Conservation (phyloP, 208 protist species). For the Kentomonas sorsogonicus region DNA sequence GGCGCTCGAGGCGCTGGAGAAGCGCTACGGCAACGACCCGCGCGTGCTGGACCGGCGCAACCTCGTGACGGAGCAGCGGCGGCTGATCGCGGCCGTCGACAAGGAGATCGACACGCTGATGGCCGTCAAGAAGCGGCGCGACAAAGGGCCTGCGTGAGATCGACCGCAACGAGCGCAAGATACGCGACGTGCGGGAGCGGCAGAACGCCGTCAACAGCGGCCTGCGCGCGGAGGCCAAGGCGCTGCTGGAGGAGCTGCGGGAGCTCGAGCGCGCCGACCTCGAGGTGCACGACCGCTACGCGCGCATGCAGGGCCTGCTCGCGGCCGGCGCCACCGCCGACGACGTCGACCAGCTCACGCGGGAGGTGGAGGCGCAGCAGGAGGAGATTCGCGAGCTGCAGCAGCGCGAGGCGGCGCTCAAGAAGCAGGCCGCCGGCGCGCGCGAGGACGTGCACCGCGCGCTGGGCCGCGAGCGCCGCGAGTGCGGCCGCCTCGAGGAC, state of each 20-base stretch:
- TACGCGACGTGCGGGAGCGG: conserved; percentile 28
- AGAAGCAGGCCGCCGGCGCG: conserved; percentile 25
- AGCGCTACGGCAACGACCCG: conserved; percentile 32
- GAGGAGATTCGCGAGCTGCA: conserved; percentile 16
- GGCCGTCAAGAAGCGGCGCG: conserved; percentile 41
- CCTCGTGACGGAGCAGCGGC: conserved; percentile 38
- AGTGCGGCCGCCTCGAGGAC: conserved; percentile 37
- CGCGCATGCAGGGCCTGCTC: conserved; percentile 43
- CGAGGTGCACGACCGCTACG: conserved; percentile 50
- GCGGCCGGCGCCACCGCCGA: conserved; percentile 51
- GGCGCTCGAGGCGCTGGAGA: conserved; percentile 18
- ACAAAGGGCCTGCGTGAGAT: conserved; percentile 41
- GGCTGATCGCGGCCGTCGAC: conserved; percentile 44
- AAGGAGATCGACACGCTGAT: conserved; percentile 58
- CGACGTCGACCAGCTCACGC: conserved; percentile 29
- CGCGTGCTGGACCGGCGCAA: conserved; percentile 65
- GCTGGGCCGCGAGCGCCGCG: conserved; percentile 28
- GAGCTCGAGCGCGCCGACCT: conserved; percentile 40
- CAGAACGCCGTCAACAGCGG: conserved; percentile 42
- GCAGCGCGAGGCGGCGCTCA: conserved; percentile 16
- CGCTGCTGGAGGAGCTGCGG: conserved; percentile 45
- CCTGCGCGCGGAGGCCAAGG: conserved; percentile 33
- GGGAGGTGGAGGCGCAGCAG: conserved; percentile 30
- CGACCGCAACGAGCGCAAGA: conserved; percentile 32
- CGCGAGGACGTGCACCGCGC: conserved; percentile 30